Percentiles rank a stretch among this genome's conserved stretches.
Conservation (phyloP, 225 moss, liverwort and hornwort species). For the Polytrichum formosum region DNA sequence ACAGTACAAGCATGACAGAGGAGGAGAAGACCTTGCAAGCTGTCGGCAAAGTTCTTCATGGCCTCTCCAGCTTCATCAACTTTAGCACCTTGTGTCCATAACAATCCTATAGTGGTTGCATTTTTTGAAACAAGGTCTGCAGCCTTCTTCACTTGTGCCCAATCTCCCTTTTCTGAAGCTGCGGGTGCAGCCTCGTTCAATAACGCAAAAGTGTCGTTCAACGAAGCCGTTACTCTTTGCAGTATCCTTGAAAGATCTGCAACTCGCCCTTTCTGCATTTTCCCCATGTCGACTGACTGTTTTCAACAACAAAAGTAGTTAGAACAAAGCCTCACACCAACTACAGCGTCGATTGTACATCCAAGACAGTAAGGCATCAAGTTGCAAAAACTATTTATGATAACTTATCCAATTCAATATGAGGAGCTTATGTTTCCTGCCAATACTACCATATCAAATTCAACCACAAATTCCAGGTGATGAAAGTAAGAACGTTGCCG, state of each 20-base stretch:
- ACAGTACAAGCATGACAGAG: constrained; percentile 53
- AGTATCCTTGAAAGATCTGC: constrained; percentile 49
- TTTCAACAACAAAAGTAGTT: no score
- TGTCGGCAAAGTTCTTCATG: constrained; percentile 45
- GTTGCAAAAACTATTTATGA: no score
- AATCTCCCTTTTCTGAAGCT: constrained; percentile 31
- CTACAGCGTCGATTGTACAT: no score
- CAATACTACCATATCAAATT: no score
- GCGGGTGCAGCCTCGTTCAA: constrained; percentile 36
- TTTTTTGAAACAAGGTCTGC: constrained; percentile 56
- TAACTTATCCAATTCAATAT: no score
- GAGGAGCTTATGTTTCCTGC: no score
- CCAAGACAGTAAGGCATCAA: no score
- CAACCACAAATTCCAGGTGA: no score
- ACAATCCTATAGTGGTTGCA: constrained; percentile 36
- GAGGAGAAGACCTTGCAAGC: constrained; percentile 50
- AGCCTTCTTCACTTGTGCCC: constrained; percentile 49
- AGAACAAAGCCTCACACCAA: no score
- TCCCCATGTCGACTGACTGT: constrained; percentile 35
- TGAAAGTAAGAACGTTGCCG: no score
- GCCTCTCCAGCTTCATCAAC: constrained; percentile 53
- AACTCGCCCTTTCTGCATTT: constrained; percentile 57
- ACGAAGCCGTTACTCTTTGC: constrained; percentile 34
- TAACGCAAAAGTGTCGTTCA: constrained; percentile 36
- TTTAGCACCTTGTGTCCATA: constrained; percentile 50